These are phyloP conservation scores for Nakaseomyces glabratus DNA, from an alignment of 1,139 yeast genomes.

Conservation along the genomic window DNA sequence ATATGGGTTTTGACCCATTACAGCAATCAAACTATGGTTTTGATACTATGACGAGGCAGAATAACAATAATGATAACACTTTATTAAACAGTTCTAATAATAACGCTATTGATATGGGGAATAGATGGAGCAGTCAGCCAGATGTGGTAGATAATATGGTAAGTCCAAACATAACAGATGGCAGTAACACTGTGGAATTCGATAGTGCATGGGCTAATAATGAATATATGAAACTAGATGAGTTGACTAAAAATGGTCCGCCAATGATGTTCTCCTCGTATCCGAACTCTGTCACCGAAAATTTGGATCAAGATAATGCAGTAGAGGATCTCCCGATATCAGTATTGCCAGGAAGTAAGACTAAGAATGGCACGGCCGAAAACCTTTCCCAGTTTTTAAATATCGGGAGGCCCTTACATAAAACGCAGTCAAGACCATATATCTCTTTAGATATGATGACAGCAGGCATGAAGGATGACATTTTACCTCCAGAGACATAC, in stretches of 20 bases:
- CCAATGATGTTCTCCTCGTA: not conserved
- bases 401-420: constrained; percentile 1
- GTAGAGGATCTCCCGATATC: constrained; percentile 2
- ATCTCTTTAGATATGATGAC: constrained; percentile 17
- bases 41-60: too few relatives aligned
- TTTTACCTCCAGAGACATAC: too few relatives aligned
- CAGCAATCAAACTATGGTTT: too few relatives aligned
- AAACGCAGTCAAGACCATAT: constrained; percentile 17
- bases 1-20: too few relatives aligned
- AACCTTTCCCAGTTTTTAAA: constrained; percentile 4
- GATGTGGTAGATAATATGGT: not conserved
- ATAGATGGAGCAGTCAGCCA: too few relatives aligned
- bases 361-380: not conserved
- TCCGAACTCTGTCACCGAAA: constrained; percentile 2
- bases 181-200: constrained; percentile 8
- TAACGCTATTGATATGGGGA: too few relatives aligned
- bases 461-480: too few relatives aligned
- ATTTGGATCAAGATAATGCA: not conserved
- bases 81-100: too few relatives aligned
- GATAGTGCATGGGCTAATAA: constrained; percentile 36
- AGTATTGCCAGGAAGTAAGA: not conserved
- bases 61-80: too few relatives aligned
- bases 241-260: constrained; percentile 28
- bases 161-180: constrained; percentile 2
- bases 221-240: constrained; percentile 53